These are phyloP conservation scores for Chaetomium tenue DNA, from an alignment of 495 filamentous ascomycete species.

Conservation along the genomic window DNA sequence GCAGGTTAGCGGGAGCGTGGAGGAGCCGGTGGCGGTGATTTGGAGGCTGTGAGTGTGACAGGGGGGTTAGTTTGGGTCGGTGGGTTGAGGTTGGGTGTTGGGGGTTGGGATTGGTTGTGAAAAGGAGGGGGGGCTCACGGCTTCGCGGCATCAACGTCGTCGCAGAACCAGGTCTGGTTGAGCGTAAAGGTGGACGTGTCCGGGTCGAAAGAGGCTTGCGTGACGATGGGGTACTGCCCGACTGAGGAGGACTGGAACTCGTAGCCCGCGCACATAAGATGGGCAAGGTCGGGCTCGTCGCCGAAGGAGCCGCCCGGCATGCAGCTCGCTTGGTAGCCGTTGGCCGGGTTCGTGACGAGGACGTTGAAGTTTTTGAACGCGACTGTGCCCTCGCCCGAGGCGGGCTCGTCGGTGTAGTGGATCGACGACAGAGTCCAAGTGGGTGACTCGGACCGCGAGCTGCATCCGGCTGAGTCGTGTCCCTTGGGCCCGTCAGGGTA, in stretches of 20 bases:
- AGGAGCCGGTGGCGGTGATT: conserved; percentile 23
- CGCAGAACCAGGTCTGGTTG: conserved; percentile 39
- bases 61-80: background rate
- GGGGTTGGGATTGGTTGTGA: background rate
- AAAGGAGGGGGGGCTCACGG: conserved; percentile 25
- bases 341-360: conserved; percentile 27
- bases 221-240: conserved; percentile 25
- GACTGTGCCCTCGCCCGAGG: conserved; percentile 18
- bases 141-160: conserved; percentile 31
- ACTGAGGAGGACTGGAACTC: conserved; percentile 23
- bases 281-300: background rate
- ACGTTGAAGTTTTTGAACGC: conserved; percentile 25
- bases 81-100: background rate
- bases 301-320: conserved; percentile 15
- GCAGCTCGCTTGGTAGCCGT: conserved; percentile 34
- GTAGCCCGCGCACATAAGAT: conserved; percentile 23
- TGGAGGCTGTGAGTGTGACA: conserved; percentile 17
- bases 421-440: conserved; percentile 25
- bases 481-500: conserved; percentile 25
- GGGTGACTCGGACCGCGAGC: conserved; percentile 17
- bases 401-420: conserved; percentile 24
- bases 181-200: conserved; percentile 22
- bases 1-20: conserved; percentile 19
- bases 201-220: conserved; percentile 25
- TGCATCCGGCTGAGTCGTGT: conserved; percentile 23